Evolutionary conservation across 495 filamentous ascomycete species (phyloP).

Genomic region (Hypoxylon subgilvum): DNA sequence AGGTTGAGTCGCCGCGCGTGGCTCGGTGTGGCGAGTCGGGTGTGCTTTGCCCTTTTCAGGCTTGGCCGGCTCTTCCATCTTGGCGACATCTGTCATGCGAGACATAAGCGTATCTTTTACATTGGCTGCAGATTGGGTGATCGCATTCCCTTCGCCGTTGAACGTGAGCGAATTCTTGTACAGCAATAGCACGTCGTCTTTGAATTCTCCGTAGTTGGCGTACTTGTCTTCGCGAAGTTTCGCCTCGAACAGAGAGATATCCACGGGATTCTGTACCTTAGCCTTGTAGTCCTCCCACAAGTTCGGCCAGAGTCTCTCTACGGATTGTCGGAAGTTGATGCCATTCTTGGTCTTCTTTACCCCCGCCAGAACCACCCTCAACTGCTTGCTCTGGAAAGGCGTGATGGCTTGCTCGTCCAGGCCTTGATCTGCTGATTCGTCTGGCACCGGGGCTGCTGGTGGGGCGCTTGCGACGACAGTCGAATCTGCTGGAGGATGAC

Average conservation of each 20-base stretch:
- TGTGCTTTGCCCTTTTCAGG: conserved; percentile 63
- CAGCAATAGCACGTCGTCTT: conserved; percentile 74
- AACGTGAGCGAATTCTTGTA: conserved; percentile 76
- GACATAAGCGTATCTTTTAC: conserved; percentile 67
- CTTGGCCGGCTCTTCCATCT: conserved; percentile 54
- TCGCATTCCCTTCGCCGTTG: conserved; percentile 77
- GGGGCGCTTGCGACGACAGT: conserved; percentile 32
- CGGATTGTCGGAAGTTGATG: conserved; percentile 72
- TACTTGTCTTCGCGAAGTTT: conserved; percentile 74
- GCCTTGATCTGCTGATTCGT: conserved; percentile 34
- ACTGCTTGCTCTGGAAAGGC: conserved; percentile 52
- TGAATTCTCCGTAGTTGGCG: conserved; percentile 69
- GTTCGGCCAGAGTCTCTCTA: conserved; percentile 59
- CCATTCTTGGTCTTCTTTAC: conserved; percentile 83
- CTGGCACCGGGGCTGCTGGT: conserved; percentile 5
- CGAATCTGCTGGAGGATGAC: conserved; percentile 35
- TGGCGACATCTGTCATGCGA: conserved; percentile 58
- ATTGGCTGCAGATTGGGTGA: conserved; percentile 66
- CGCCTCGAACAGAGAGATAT: conserved; percentile 78
- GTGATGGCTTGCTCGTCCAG: conserved; percentile 50
- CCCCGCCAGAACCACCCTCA: conserved; percentile 64
- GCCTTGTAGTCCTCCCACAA: conserved; percentile 69
- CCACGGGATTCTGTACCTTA: conserved; percentile 78
- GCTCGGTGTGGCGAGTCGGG: conserved; percentile 54
- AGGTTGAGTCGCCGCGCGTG: conserved; percentile 51